These are phyloP conservation scores for Ormosia semicastrata DNA, from an alignment of 306 rosid genomes.

Conservation along the genomic window DNA sequence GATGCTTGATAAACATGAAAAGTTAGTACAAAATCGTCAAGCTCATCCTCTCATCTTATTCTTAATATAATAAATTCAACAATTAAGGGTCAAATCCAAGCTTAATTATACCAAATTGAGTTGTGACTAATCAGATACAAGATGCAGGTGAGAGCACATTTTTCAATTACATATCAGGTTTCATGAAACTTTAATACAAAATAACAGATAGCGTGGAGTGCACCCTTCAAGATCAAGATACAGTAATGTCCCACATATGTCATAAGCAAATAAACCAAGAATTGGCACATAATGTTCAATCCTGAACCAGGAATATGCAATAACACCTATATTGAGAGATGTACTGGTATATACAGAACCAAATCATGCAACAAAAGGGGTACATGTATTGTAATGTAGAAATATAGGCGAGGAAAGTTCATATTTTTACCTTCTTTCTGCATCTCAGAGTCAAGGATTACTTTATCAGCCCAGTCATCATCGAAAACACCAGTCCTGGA, in stretches of 20 bases:
- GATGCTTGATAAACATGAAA: slow-evolving; percentile 7
- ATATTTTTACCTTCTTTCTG: slow-evolving; percentile 47
- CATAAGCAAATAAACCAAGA: background rate
- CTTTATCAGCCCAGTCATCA: slow-evolving; percentile 60
- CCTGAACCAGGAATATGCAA: background rate
- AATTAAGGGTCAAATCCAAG: background rate
- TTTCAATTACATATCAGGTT: background rate
- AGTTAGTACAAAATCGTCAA: background rate
- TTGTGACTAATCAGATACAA: background rate
- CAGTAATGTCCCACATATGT: background rate
- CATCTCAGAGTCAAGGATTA: slow-evolving; percentile 57
- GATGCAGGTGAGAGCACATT: background rate
- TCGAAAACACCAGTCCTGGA: slow-evolving; percentile 61
- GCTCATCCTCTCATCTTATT: background rate
- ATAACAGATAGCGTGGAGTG: background rate
- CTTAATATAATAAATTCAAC: background rate
- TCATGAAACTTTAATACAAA: background rate
- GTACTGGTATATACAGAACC: background rate
- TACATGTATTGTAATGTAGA: background rate
- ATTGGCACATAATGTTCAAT: background rate
- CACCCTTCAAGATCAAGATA: slow-evolving; percentile 20
- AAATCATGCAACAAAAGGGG: background rate
- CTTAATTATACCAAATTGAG: background rate
- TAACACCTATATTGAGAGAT: background rate
- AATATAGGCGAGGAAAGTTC: background rate